A percentile compares a stretch with the other conserved stretches of the same genome.
Conservation (phyloP, 805 yeast species). For the Priceomyces medius region DNA sequence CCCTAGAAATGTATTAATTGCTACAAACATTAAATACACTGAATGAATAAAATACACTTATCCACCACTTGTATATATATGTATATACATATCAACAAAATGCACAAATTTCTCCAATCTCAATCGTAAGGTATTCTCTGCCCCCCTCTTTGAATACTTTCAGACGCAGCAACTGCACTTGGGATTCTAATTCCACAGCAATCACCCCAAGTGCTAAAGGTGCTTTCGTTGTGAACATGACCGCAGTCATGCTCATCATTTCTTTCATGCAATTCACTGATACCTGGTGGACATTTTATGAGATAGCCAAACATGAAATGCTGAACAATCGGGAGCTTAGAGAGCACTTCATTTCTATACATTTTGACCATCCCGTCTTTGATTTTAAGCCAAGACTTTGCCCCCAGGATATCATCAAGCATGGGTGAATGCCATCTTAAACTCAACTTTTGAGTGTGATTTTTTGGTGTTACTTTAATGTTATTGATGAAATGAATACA, state of each 20-base stretch:
- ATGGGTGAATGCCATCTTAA: constrained; percentile 95
- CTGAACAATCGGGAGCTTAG: constrained; percentile 89
- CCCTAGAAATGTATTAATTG: constrained; percentile 69
- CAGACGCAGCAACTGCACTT: constrained; percentile 89
- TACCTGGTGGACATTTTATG: constrained; percentile 70
- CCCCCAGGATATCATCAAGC: constrained; percentile 92
- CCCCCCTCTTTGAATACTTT: constrained; percentile 37
- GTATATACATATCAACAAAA: constrained; percentile 3
- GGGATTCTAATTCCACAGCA: constrained; percentile 97
- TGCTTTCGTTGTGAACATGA: constrained; percentile 15
- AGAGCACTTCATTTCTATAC: constrained; percentile 91
- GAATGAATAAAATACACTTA: constrained; percentile 48
- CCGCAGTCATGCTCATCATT: constrained; percentile 25
- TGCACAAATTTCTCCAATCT: not conserved
- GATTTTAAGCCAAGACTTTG: constrained; percentile 85
- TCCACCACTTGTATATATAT: not conserved
- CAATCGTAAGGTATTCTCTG: constrained; percentile 19
- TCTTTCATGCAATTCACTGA: constrained; percentile 25
- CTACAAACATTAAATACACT: constrained; percentile 78
- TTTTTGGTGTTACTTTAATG: constrained; percentile 63
- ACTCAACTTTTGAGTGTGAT: constrained; percentile 37
- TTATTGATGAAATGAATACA: constrained; percentile 82
- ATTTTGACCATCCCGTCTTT: constrained; percentile 92
- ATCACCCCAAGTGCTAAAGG: constrained; percentile 79
- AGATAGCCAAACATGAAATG: constrained; percentile 84